Base-by-base conservation (phyloP, 495 filamentous ascomycete species). In the Mytilinidion resinicola region DNA sequence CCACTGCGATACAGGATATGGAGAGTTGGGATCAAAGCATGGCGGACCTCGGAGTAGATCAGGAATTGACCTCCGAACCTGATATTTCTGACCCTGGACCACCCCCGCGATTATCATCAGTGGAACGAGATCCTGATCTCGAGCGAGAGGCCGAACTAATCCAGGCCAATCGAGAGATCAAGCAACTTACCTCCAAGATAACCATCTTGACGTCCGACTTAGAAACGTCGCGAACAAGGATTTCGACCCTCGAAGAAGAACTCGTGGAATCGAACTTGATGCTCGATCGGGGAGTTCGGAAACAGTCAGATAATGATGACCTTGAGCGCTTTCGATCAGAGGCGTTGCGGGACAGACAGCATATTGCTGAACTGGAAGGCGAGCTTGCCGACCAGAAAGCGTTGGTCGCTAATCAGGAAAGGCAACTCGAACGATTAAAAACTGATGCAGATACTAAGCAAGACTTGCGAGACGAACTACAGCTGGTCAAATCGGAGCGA, bases 401-500 rank as follows among this genome's bases (percentile, higher is more conserved):
- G 0, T 74, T 75, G 3, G 71, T 81, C 35, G 80, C 84, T 51
- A 80, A 79, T 51, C 73, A 86, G 14, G 78, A 83, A 41, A 81
- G 84, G 64, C 82, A 89, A 63, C 79, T 89, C 41, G 82, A 85
- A 57, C 70, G 47, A 0, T 66, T 74, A 8, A 75, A 81, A 34
- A 72, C 75, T 14, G 66, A 72, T 38, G 69, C 74, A 25, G 70
- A 73, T 37, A 59, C 60, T 9, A 64, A 62, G 19, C 67, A 73
- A 49, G 63, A 70, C 15, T 62, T 75, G 3, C 75, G 73, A 39
- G 72, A 80, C 8, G 78, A 85, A 62, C 71, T 85, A 36, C 75
- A 81, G 48, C 81, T 88, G 56, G 78, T 92, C 38, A 85, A 84
- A 57, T 82, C 80, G 15, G 85, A 90, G 51, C 82, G 85, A 38